These are phyloP conservation scores for Ottelia alismoides DNA, from an alignment of 106 monocot genomes.

Conservation along the genomic window DNA sequence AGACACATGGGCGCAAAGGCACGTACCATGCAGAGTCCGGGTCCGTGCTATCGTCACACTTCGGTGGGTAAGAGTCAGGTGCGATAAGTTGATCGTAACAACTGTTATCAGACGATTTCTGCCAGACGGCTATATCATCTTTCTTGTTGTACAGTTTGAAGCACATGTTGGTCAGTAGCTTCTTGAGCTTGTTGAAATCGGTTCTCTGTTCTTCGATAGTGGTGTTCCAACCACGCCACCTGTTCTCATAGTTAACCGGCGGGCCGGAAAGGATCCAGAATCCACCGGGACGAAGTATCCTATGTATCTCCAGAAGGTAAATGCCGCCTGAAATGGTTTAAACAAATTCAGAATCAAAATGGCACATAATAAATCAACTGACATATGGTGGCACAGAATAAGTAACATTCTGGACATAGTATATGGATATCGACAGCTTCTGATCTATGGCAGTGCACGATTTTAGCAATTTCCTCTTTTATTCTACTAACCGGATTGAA, in stretches of 20 bases:
- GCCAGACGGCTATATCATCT: conserved; percentile 28
- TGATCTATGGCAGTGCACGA: no score
- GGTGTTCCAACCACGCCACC: conserved; percentile 25
- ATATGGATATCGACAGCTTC: no score
- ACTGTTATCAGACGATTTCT: conserved; percentile 14
- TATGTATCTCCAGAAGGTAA: conserved; percentile 21
- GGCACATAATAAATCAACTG: no score
- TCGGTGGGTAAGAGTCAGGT: conserved; percentile 6
- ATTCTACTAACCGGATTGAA: no score
- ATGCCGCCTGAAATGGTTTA: conserved; percentile 15
- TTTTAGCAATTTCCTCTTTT: no score
- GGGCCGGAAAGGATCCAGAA: conserved; percentile 28
- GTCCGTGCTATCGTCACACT: conserved; percentile 18
- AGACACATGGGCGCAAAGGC: conserved; percentile 13
- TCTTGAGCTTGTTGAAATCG: conserved; percentile 17
- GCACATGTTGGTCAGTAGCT: conserved; percentile 23
- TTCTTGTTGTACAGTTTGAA: conserved; percentile 23
- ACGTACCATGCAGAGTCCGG: conserved; percentile 23
- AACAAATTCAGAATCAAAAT: neutral
- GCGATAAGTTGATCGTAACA: conserved; percentile 13
- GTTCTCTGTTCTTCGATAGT: conserved; percentile 19
- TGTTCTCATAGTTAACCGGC: conserved; percentile 23
- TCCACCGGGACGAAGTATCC: conserved; percentile 23
- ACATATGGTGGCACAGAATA: no score
- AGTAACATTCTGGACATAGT: no score